Percentiles rank a stretch among this genome's conserved stretches.
Conservation (phyloP, 306 rosid genomes). For the Carpinus viminea region DNA sequence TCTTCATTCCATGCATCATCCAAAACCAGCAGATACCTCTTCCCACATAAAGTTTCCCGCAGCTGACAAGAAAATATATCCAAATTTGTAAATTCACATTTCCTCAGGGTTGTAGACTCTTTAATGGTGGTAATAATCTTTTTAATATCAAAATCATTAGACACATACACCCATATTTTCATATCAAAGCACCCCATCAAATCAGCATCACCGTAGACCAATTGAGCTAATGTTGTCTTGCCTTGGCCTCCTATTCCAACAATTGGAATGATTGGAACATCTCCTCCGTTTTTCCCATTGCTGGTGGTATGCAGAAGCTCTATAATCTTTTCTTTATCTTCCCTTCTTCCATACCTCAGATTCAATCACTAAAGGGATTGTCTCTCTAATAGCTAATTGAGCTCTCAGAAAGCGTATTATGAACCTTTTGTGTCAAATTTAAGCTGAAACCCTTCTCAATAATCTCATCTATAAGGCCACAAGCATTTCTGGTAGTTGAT, state of each 20-base stretch:
- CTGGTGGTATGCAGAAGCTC: background rate
- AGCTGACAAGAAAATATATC: background rate
- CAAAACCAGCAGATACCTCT: conserved; percentile 10
- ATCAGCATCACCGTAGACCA: background rate
- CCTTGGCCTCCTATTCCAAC: background rate
- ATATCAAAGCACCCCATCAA: background rate
- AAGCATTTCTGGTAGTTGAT: background rate
- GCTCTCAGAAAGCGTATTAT: background rate
- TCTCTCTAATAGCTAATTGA: background rate
- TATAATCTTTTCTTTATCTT: background rate
- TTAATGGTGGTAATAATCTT: background rate
- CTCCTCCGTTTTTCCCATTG: background rate
- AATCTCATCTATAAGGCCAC: background rate
- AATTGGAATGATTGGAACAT: background rate
- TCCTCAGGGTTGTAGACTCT: background rate
- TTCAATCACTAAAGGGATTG: background rate
- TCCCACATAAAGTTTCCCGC: background rate
- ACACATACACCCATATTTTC: background rate
- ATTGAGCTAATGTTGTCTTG: background rate
- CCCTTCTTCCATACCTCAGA: background rate
- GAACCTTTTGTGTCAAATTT: background rate
- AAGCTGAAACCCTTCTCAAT: background rate
- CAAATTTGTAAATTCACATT: background rate
- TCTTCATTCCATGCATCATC: conserved; percentile 30
- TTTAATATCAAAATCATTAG: background rate